Evolutionary conservation across 1,139 yeast species (phyloP), one percentile per base, ranked within the genome.

Genomic region (Arxiozyma telluris): DNA sequence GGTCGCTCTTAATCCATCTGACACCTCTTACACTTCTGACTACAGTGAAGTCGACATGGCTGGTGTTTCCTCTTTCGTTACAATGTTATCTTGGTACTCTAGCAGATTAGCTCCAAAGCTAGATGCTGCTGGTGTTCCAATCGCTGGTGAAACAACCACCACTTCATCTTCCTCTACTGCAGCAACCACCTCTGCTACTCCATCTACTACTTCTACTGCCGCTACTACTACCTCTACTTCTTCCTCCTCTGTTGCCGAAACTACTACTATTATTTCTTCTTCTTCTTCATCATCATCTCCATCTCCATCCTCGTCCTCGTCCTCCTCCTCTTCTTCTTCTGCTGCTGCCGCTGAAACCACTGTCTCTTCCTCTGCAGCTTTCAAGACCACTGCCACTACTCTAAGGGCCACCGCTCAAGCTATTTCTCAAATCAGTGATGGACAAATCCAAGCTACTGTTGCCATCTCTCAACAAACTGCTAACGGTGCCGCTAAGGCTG

Each of bases 31-130:
- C 68, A 74, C 77, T 55, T 64, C 76, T 18, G 64, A 72, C 56
- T 67, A 63, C 57, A 49, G 62, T 45, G 51, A 57, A 50, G 60
- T 68, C 45, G 65, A 68, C 56, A 55, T 61, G 52, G 53, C 61
- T 45, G 68, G 64, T 34, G 68, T 68, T 48, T 61, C 69, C n/a
- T 53, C 69, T n/a, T 68, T 73, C 59, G 70, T 71, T 30, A 70
- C 76, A 43, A 71, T 64, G 45, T 65, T 75, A 51, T 76, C 78
- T 62, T 75, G 78, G 78, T 75, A 74, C 63, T 70, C 75, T 15
- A 58, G 71, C 53, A 73, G 78, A 71, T 57, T 70, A 47, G 61
- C 55, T 15, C 64, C 68, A 44, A 57, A 59, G 23, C 48, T 62
- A n/a, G 55, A 55, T 17, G 53, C 64, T 47, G 54, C 52, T 34